phyloP scores from a whole-genome alignment of 2,329 filamentous ascomycete species.

The Exophiala mesophila region DNA sequence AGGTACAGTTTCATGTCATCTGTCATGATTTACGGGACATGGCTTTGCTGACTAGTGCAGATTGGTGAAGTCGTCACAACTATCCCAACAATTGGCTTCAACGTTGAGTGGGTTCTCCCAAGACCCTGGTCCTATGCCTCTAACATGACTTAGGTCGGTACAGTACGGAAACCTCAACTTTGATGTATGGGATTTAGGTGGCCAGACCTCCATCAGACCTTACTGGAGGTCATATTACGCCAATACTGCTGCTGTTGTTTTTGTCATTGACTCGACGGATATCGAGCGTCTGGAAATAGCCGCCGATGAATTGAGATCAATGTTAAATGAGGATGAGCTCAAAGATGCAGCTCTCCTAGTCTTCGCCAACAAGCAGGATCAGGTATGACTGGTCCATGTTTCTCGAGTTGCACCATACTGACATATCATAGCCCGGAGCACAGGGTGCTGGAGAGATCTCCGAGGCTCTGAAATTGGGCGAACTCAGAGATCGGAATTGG shows the following conservation, averaged over 20 bases:
- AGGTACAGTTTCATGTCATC: conserved; percentile 58
- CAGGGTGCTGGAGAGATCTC: conserved; percentile 96
- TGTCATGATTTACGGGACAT: conserved; percentile 9
- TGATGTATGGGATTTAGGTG: conserved; percentile 97
- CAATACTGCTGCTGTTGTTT: conserved; percentile 96
- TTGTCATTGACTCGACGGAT: conserved; percentile 97
- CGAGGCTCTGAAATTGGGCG: conserved; percentile 82
- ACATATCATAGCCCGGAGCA: conserved; percentile 69
- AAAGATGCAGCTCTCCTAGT: conserved; percentile 88
- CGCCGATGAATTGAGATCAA: conserved; percentile 84
- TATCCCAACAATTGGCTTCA: conserved; percentile 98
- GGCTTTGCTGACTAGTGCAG: conserved; percentile 43
- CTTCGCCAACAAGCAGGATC: conserved; percentile 97
- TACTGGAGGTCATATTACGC: conserved; percentile 99
- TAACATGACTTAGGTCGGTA: conserved; percentile 67
- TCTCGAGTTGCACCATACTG: conserved; percentile 2
- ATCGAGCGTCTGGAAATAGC: conserved; percentile 91
- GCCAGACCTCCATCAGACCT: conserved; percentile 95
- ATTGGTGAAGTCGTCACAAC: conserved; percentile 98
- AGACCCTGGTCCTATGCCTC: no score
- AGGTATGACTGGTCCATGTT: conserved; percentile 13
- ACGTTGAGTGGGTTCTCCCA: no score
- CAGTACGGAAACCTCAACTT: conserved; percentile 98
- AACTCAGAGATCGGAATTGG: conserved; percentile 95
- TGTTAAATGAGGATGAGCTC: conserved; percentile 96